Evolutionary conservation across 75 land plant species (phyloP).

Genomic region (Azolla pinnata): DNA sequence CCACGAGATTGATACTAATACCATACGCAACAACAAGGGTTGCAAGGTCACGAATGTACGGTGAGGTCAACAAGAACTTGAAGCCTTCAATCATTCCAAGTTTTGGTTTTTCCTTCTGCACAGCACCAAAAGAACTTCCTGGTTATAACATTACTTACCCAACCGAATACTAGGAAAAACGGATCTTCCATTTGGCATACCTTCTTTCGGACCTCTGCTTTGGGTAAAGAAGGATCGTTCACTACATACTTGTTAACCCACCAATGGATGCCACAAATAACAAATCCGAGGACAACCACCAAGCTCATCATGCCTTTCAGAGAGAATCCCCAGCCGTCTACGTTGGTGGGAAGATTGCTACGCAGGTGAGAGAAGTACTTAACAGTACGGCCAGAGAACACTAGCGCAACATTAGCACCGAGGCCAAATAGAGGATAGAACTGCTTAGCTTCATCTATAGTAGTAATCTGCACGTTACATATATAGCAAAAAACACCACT

Average conservation of each 20-base stretch:
- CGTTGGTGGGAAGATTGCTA: conserved; percentile 24
- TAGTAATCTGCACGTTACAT: conserved; percentile 41
- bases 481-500: too few relatives aligned
- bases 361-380: conserved; percentile 39
- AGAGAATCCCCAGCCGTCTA: conserved; percentile 44
- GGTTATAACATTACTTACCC: too few relatives aligned
- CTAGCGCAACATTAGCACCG: conserved; percentile 43
- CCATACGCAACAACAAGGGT: conserved; percentile 49
- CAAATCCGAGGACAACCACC: conserved; percentile 31
- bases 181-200: too few relatives aligned
- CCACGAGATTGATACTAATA: conserved; percentile 38
- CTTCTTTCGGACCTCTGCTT: conserved; percentile 40
- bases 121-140: too few relatives aligned
- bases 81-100: conserved; percentile 43
- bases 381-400: conserved; percentile 44
- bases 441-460: conserved; percentile 49
- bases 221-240: conserved; percentile 38
- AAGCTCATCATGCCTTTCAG: conserved; percentile 47
- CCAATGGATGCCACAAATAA: conserved; percentile 37
- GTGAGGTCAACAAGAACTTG: conserved; percentile 35
- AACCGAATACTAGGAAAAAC: too few relatives aligned
- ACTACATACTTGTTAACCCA: conserved; percentile 39
- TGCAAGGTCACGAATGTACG: conserved; percentile 40
- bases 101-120: conserved; percentile 47
- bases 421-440: conserved; percentile 46